A percentile compares a stretch with the other conserved stretches of the same genome.
These are phyloP conservation scores for Neospora caninum DNA, from an alignment of 169 alveolate genomes.

Conservation along the genomic window DNA sequence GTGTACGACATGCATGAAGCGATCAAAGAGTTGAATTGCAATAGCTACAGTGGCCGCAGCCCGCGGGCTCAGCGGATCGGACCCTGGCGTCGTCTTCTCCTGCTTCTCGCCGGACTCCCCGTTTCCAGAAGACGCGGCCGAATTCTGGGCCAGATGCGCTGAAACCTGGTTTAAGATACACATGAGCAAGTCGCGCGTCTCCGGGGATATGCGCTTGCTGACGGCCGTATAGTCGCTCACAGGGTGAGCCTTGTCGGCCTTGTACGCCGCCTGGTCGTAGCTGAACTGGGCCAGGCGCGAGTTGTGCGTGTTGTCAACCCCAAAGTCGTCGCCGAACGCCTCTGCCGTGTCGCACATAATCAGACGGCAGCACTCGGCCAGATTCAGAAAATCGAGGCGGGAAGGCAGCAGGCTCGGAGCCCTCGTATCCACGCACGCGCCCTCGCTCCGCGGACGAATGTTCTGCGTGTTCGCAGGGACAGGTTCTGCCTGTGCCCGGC, in stretches of 20 bases:
- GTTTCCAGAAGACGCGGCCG: neutral
- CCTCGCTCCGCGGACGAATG: neutral
- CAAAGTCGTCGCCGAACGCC: conserved; percentile 34
- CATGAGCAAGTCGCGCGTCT: conserved; percentile 48
- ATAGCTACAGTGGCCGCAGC: conserved; percentile 51
- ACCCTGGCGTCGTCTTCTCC: conserved; percentile 32
- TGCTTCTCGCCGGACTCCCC: neutral
- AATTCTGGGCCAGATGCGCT: conserved; percentile 53
- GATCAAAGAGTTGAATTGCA: conserved; percentile 50
- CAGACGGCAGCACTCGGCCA: conserved; percentile 38
- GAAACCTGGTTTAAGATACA: conserved; percentile 52
- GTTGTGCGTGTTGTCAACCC: conserved; percentile 58
- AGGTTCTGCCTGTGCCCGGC: neutral
- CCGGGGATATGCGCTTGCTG: conserved; percentile 37
- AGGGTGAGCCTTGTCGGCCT: conserved; percentile 58
- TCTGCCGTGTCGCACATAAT: conserved; percentile 10
- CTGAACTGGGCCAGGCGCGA: conserved; percentile 49
- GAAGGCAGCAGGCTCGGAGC: neutral
- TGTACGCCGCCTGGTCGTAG: conserved; percentile 59
- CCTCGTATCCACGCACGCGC: neutral
- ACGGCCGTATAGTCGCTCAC: conserved; percentile 28
- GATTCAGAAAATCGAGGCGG: neutral
- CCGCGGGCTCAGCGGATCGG: conserved; percentile 48
- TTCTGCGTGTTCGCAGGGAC: neutral
- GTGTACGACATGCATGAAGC: conserved; percentile 48